phyloP scores from a whole-genome alignment of 2,329 filamentous ascomycete genomes.

The Coniochaeta hoffmannii region DNA sequence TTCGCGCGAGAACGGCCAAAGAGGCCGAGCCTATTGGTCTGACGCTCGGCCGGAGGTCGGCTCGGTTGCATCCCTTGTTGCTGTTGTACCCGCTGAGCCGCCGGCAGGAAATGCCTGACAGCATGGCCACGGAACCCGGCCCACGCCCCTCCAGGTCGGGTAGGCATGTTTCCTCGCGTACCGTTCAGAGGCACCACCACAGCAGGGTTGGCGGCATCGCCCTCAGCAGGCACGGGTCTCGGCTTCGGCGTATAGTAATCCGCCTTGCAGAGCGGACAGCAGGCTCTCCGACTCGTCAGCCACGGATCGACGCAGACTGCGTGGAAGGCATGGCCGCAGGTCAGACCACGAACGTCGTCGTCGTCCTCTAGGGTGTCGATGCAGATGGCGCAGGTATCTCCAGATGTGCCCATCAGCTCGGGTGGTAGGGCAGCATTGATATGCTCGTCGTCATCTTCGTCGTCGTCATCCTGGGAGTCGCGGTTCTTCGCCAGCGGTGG shows the following conservation, averaged over 20 bases:
- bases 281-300: slow-evolving; percentile 88
- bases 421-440: slow-evolving; percentile 77
- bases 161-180: slow-evolving; percentile 40
- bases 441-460: slow-evolving; percentile 70
- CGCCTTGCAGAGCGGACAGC: slow-evolving; percentile 95
- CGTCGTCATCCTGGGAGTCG: slow-evolving; percentile 36
- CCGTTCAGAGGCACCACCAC: slow-evolving; percentile 6
- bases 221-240: slow-evolving; percentile 46
- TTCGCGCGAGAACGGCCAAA: slow-evolving; percentile 10
- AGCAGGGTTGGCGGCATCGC: slow-evolving; percentile 8
- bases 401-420: slow-evolving; percentile 72
- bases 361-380: slow-evolving; percentile 91
- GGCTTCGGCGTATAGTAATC: slow-evolving; percentile 97
- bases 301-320: slow-evolving; percentile 93
- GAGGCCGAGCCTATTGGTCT: slow-evolving; percentile 7
- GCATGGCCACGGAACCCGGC: slow-evolving; percentile 24
- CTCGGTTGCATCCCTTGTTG: no score
- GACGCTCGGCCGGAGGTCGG: slow-evolving; percentile 1
- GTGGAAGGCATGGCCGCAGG: slow-evolving; percentile 97
- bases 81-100: not conserved
- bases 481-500: slow-evolving; percentile 12
- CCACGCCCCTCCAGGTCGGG: slow-evolving; percentile 30
- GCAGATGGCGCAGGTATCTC: slow-evolving; percentile 94
- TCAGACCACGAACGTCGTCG: slow-evolving; percentile 87
- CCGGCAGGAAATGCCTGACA: not conserved